Evolutionary conservation across 1,284 basidiomycete species (phyloP), one percentile per base, ranked within the genome.

Genomic region (Cryptococcus depauperatus): DNA sequence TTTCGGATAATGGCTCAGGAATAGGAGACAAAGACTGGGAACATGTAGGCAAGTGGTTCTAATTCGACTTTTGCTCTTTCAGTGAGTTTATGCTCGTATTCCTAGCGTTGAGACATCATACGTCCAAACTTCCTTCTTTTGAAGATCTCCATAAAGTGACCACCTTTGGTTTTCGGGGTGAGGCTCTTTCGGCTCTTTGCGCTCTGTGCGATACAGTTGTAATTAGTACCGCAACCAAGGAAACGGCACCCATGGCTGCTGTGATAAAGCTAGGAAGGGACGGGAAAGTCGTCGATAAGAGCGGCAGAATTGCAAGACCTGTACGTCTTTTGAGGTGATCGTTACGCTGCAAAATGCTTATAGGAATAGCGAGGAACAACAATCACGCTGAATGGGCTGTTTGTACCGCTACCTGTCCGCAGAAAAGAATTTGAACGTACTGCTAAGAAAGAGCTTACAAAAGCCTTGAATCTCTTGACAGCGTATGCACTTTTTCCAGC

Each of bases 131-230:
- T 0, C 71, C 80, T 1, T 78, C 80, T 1, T 88, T 86, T 59
- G 73, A 79, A 3, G 86, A 90, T 58, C 77, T 98, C 1, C 74
- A 79, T 0, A 72, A 77, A 0, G 80, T 98, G 4, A 73, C 74
- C 2, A 92, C 92, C 0, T 97, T 97, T 67, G 95, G 95, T 0
- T 98, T 98, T 61, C 80, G 93, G 26, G 95, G 95, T 14, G 95
- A 99, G 69, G 95, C 95, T 0, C 75, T 98, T 0, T 88, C 89
- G 1, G 90, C 91, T 1, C 75, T 99, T 0, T 98, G 92, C 60
- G 87, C 89, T 1, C 73, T 97, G 1, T 80, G 82, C 42, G 81
- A 85, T 40, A 71, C 73, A 0, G 77, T 95, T 8, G 76, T 74
- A 0, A 75, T 93, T 42, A 77, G 77, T 0, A 95, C 91, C 1